Conservation (phyloP, 2,329 filamentous ascomycete genomes). For the Sclerotinia trifoliorum region DNA sequence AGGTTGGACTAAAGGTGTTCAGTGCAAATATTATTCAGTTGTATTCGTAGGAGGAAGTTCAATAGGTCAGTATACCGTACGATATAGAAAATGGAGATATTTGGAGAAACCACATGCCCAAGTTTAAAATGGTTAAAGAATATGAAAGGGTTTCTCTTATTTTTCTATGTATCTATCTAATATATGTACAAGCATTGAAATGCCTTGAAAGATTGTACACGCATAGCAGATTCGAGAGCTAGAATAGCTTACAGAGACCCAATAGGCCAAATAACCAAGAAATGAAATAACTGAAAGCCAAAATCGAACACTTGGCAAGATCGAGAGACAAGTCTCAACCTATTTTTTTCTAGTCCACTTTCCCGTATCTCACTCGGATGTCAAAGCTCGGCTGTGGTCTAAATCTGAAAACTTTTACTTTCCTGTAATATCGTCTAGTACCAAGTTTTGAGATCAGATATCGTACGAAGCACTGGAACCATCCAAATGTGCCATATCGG, state of each 20-base stretch:
- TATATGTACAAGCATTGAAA: background rate
- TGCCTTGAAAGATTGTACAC: background rate
- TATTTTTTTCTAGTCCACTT: background rate
- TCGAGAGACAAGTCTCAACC: no score
- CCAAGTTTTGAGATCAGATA: background rate
- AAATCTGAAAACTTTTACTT: background rate
- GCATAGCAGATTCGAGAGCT: background rate
- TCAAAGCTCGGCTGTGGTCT: background rate
- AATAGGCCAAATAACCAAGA: background rate
- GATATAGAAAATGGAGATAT: no score
- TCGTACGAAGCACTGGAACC: background rate
- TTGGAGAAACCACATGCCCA: background rate
- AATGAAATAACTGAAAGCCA: no score
- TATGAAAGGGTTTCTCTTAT: background rate
- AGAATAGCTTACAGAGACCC: background rate
- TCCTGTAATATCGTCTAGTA: background rate
- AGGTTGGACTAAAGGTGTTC: background rate
- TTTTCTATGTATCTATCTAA: background rate
- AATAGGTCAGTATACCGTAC: background rate
- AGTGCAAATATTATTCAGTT: no score
- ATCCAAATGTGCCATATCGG: conserved; percentile 3
- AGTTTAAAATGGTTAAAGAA: background rate
- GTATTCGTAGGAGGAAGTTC: accelerated
- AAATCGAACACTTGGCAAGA: no score
- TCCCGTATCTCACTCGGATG: background rate